Conservation (phyloP, 441 rosid species). For the Populus hybrid region DNA sequence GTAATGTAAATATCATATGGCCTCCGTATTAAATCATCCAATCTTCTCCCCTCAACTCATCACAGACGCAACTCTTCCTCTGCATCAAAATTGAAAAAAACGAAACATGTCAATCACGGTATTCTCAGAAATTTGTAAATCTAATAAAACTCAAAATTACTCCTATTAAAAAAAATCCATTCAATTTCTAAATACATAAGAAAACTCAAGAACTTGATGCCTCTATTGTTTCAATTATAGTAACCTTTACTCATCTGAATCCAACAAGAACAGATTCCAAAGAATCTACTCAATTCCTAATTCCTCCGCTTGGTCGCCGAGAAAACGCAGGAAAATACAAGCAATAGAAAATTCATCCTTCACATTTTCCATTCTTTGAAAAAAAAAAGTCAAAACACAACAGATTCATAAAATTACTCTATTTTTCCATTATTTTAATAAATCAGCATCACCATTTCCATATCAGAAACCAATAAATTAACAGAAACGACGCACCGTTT, state of each 20-base stretch:
- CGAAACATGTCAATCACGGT: neutral
- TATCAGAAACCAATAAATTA: conserved; percentile 12
- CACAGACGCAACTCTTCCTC: conserved; percentile 10
- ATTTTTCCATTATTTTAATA: conserved; percentile 13
- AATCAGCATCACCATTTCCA: neutral
- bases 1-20: conserved; percentile 19
- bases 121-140: neutral
- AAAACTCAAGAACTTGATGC: too few relatives aligned
- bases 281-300: conserved; percentile 14
- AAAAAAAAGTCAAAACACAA: neutral
- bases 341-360: conserved; percentile 5
- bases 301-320: conserved; percentile 14
- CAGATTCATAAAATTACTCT: conserved; percentile 15
- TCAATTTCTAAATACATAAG: conserved; percentile 1
- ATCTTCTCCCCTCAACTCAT: conserved; percentile 10
- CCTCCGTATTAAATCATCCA: conserved; percentile 8
- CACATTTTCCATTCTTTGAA: conserved; percentile 7
- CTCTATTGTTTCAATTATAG: neutral
- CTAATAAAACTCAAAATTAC: neutral
- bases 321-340: conserved; percentile 18
- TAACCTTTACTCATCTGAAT: neutral
- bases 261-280: neutral
- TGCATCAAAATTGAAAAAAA: conserved; percentile 17
- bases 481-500: neutral
- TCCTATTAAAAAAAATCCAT: neutral